Evolutionary conservation across 305 asterid species (phyloP).

Genomic region (Rubia tinctorum): DNA sequence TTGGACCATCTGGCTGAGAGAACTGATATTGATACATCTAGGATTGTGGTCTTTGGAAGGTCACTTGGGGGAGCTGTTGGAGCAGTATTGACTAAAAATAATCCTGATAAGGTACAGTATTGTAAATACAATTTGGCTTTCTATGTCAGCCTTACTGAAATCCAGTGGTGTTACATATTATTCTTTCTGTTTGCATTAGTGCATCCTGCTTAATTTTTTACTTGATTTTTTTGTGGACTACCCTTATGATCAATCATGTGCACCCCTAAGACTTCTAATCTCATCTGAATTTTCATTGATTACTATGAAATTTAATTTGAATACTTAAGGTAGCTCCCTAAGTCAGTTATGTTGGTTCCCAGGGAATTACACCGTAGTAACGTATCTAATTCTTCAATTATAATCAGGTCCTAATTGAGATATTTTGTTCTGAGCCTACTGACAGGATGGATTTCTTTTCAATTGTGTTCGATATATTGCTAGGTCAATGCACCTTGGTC

Average conservation of each 20-base stretch:
- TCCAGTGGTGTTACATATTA: neutral
- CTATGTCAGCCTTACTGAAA: neutral
- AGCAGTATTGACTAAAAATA: slow-evolving; percentile 69
- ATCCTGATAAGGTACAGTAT: slow-evolving; percentile 75
- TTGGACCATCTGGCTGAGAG: slow-evolving; percentile 88
- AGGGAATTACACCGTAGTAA: neutral
- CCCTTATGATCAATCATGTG: neutral
- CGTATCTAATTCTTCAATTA: neutral
- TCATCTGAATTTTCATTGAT: neutral
- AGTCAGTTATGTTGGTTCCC: neutral
- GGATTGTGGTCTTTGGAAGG: slow-evolving; percentile 94
- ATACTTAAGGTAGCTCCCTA: neutral
- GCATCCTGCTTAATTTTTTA: neutral
- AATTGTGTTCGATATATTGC: neutral
- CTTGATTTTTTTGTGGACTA: no score
- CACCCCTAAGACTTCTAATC: neutral
- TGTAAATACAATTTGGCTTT: neutral
- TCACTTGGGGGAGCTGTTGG: slow-evolving; percentile 99
- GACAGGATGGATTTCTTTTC: neutral
- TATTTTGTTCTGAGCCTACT: neutral
- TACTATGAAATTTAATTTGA: neutral
- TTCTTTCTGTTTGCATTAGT: neutral
- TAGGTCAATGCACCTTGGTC: neutral
- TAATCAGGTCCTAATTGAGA: neutral
- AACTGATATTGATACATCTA: slow-evolving; percentile 84